phyloP scores from a whole-genome alignment of 73 alveolate species.

The Strombidium stylifer region DNA sequence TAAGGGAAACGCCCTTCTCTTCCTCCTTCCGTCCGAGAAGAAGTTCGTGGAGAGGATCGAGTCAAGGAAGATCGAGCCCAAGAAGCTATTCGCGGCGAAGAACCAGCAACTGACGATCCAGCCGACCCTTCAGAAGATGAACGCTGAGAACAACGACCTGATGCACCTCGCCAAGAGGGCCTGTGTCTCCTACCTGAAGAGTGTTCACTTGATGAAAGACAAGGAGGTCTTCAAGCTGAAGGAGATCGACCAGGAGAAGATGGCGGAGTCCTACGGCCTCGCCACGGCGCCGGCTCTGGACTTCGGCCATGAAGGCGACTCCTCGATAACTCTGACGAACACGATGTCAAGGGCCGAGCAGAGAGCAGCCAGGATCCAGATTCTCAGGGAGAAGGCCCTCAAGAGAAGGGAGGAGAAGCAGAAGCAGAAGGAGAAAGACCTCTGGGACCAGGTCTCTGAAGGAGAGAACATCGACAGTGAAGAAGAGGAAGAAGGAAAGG shows the following conservation, averaged over 20 bases:
- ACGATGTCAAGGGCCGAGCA: conserved; percentile 49
- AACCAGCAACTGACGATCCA: conserved; percentile 75
- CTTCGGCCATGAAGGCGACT: conserved; percentile 9
- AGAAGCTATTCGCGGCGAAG: conserved; percentile 84
- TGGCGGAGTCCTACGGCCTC: conserved; percentile 91
- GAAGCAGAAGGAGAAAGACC: no score
- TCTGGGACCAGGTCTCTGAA: conserved; percentile 19
- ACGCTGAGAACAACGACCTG: conserved; percentile 87
- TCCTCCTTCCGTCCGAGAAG: conserved; percentile 78
- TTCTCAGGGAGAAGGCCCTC: conserved; percentile 50
- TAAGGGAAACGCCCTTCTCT: conserved; percentile 92
- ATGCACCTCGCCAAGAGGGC: conserved; percentile 95
- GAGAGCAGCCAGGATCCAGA: conserved; percentile 49
- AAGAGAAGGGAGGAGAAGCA: conserved; percentile 40
- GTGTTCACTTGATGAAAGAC: conserved; percentile 78
- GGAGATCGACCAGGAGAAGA: conserved; percentile 62
- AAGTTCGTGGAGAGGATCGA: conserved; percentile 72
- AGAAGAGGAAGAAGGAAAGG: conserved; percentile 38
- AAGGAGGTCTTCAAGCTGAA: conserved; percentile 84
- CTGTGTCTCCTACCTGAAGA: conserved; percentile 85
- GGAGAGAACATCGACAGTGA: background rate
- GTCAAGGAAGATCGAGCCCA: conserved; percentile 69
- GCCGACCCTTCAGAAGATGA: conserved; percentile 72
- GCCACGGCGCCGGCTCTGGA: conserved; percentile 85
- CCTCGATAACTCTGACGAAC: conserved; percentile 25